Evolutionary conservation across 164 flowering plant genomes (phyloP).

Genomic region (Annona squamosa): DNA sequence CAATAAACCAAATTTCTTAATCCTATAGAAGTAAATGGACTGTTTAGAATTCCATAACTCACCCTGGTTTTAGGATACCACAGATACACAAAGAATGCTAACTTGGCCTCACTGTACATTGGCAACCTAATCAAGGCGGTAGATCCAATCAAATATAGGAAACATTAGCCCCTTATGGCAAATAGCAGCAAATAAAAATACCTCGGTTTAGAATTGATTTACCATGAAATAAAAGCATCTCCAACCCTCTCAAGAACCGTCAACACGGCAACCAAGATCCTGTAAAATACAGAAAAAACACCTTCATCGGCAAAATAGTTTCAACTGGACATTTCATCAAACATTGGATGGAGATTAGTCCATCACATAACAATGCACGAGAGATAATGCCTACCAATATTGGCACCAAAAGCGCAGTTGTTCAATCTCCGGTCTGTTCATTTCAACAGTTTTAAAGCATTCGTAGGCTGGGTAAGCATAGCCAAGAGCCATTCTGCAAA

Average conservation of each 20-base stretch:
- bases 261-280: constrained; percentile 88
- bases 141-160: background rate
- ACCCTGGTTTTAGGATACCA: constrained; percentile 96
- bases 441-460: constrained; percentile 86
- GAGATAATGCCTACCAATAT: constrained; percentile 57
- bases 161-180: background rate
- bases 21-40: background rate
- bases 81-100: constrained; percentile 80
- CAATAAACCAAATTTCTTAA: background rate
- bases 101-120: constrained; percentile 93
- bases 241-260: constrained; percentile 84
- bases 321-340: background rate
- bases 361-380: background rate
- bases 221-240: constrained; percentile 91
- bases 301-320: background rate
- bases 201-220: constrained; percentile 9
- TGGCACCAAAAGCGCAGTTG: constrained; percentile 98
- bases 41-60: background rate
- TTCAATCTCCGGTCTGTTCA: constrained; percentile 87
- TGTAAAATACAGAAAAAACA: constrained; percentile 23
- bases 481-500: constrained; percentile 77
- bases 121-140: constrained; percentile 63
- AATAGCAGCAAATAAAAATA: background rate
- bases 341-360: background rate
- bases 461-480: constrained; percentile 98